Base-by-base conservation (phyloP, 768 basidiomycete species). In the Pholiota microspora region DNA sequence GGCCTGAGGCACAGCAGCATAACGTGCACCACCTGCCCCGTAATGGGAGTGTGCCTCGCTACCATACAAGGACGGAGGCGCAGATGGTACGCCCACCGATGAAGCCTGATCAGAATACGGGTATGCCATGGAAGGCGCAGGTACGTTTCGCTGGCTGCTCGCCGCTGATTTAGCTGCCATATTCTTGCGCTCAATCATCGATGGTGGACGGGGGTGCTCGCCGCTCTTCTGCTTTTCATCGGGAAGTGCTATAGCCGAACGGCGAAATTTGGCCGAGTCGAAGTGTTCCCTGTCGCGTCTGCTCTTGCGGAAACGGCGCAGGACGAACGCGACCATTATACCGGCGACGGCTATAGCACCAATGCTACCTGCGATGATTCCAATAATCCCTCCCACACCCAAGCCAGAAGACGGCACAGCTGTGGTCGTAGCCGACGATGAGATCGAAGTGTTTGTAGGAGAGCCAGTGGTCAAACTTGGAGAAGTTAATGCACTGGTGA, bases 221-320 rank as follows among this genome's bases (percentile, higher is more conserved):
- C 51, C 16, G 57, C 52, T 46, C 46, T 60, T 29, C 50, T 64
- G 44, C 28, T 58, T 64, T 48, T 62, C 68, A 13, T 66, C 52
- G 12, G 70, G 61, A 18, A 86, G 63, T 7, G 27, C 40, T 16
- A 78, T 61, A 10, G 73, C 75, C 16, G 83, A 84, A 57, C 79
- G 77, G 28, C 77, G 77, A 71, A 84, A 84, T 13, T 73, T 74
- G 50, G 73, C 68, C 0, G 81, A 67, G 47, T 79, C 76, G 67
- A 84, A 86, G 47, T n/a, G n/a, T n/a, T 68, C 65, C 29, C 72
- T 66, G 0, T 74, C 74, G 4, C 66, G 63, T 21, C 61, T 65
- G 40, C 61, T 68, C 49, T 59, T 66, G 40, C 71, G 71, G 49
- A 71, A 67, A 18, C 71, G 74, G 31, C 76, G 74, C 69, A 72